phyloP scores from a whole-genome alignment of 139 green algal species.

The Marvania coccoides region DNA sequence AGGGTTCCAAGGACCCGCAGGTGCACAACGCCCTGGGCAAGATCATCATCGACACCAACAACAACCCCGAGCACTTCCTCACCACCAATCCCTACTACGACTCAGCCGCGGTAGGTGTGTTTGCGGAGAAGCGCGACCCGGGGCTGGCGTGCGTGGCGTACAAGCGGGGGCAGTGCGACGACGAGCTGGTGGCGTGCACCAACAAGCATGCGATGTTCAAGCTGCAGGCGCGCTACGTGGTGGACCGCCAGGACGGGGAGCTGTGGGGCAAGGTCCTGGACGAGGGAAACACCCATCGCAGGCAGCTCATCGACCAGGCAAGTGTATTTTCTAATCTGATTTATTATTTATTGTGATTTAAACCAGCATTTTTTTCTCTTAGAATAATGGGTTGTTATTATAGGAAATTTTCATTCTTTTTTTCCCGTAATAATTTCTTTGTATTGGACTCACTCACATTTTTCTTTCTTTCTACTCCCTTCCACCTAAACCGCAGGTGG shows the following conservation, averaged over 20 bases:
- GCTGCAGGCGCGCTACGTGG: conserved; percentile 91
- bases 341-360: too few species aligned
- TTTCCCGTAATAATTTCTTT: background rate
- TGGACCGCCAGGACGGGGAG: conserved; percentile 83
- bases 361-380: too few species aligned
- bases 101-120: conserved; percentile 69
- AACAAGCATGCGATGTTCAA: conserved; percentile 98
- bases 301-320: conserved; percentile 83
- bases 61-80: conserved; percentile 99
- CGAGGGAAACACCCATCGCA: conserved; percentile 72
- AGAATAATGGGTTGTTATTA: too few species aligned
- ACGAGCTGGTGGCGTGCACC: conserved; percentile 93
- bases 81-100: conserved; percentile 99
- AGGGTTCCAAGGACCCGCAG: conserved; percentile 83
- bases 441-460: conserved; percentile 7
- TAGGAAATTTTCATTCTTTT: background rate
- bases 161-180: conserved; percentile 94
- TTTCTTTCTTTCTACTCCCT: background rate
- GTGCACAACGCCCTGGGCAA: conserved; percentile 99
- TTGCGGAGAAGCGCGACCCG: conserved; percentile 97
- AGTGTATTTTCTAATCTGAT: too few species aligned
- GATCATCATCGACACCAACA: conserved; percentile 99
- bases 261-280: conserved; percentile 92
- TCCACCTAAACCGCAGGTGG: conserved; percentile 86
- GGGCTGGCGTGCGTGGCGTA: conserved; percentile 93